Evolutionary conservation across 1,284 basidiomycete species (phyloP).

Genomic region (Ustilago xerochloae): DNA sequence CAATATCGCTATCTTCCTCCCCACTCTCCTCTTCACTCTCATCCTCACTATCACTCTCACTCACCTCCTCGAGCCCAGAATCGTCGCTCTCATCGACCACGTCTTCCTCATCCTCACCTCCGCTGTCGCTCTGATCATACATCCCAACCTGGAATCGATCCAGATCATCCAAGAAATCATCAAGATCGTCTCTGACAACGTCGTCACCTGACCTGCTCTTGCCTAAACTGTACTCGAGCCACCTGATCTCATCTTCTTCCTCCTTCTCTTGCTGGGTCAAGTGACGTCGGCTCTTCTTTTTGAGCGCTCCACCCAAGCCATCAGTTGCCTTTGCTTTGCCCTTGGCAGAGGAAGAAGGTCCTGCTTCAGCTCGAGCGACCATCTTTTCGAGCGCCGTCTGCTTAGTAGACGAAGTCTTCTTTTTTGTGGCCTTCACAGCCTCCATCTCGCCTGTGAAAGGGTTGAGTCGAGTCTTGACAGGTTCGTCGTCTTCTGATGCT

Average conservation of each 20-base stretch:
- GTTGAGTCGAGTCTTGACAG: conserved; percentile 24
- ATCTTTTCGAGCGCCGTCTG: conserved; percentile 46
- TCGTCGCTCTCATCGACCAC: conserved; percentile 4
- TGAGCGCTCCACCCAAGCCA: not conserved
- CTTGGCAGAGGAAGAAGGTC: conserved; percentile 18
- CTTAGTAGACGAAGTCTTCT: conserved; percentile 15
- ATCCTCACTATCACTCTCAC: conserved; percentile 8
- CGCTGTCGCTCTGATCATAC: conserved; percentile 29
- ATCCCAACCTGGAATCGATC: conserved; percentile 56
- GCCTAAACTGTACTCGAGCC: conserved; percentile 63
- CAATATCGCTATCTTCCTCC: conserved; percentile 9
- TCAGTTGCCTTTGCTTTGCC: conserved; percentile 16
- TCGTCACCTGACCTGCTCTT: conserved; percentile 31
- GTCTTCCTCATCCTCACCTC: conserved; percentile 1
- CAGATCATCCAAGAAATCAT: conserved; percentile 59
- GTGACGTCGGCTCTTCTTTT: conserved; percentile 37
- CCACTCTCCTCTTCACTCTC: not conserved
- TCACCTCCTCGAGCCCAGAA: conserved; percentile 20
- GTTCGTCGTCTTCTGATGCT: not conserved
- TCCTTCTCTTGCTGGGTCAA: conserved; percentile 59
- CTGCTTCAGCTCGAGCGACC: conserved; percentile 33
- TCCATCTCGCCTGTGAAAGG: conserved; percentile 48
- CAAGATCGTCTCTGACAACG: conserved; percentile 53
- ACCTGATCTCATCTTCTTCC: conserved; percentile 67
- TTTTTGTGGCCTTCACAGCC: conserved; percentile 1